phyloP scores from a whole-genome alignment of 2,329 filamentous ascomycete species.

The Pseudodiploospora longispora region DNA sequence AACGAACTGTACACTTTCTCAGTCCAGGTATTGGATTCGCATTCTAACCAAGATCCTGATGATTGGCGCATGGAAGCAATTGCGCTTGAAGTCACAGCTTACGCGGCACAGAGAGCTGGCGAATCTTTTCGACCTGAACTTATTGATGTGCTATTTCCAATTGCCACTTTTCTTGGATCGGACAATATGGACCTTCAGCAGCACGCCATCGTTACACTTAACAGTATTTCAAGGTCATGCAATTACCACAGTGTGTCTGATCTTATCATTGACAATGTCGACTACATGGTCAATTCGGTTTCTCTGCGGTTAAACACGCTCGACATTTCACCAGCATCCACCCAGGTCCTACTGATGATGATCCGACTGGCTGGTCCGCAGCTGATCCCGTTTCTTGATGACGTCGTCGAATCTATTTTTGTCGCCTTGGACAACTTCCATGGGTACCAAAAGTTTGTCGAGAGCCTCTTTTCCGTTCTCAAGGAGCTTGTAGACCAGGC shows the following conservation, averaged over 20 bases:
- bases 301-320: slow-evolving; percentile 84
- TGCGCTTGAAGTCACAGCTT: slow-evolving; percentile 70
- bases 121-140: slow-evolving; percentile 72
- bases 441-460: slow-evolving; percentile 79
- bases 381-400: slow-evolving; percentile 82
- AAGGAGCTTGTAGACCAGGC: slow-evolving; percentile 79
- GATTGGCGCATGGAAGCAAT: slow-evolving; percentile 73
- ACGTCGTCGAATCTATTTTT: slow-evolving; percentile 85
- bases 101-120: slow-evolving; percentile 61
- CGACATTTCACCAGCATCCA: slow-evolving; percentile 84
- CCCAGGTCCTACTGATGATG: slow-evolving; percentile 91
- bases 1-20: slow-evolving; percentile 65
- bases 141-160: slow-evolving; percentile 83
- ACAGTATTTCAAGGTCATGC: slow-evolving; percentile 68
- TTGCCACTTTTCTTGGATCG: slow-evolving; percentile 82
- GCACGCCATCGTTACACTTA: slow-evolving; percentile 77
- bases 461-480: slow-evolving; percentile 75
- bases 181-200: slow-evolving; percentile 57
- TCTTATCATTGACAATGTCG: slow-evolving; percentile 81
- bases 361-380: slow-evolving; percentile 74
- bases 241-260: slow-evolving; percentile 67
- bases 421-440: slow-evolving; percentile 91
- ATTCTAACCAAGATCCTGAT: slow-evolving; percentile 36
- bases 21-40: slow-evolving; percentile 50
- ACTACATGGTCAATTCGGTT: slow-evolving; percentile 93